Evolutionary conservation across 805 yeast genomes (phyloP).

Genomic region (Brettanomyces bruxellensis): DNA sequence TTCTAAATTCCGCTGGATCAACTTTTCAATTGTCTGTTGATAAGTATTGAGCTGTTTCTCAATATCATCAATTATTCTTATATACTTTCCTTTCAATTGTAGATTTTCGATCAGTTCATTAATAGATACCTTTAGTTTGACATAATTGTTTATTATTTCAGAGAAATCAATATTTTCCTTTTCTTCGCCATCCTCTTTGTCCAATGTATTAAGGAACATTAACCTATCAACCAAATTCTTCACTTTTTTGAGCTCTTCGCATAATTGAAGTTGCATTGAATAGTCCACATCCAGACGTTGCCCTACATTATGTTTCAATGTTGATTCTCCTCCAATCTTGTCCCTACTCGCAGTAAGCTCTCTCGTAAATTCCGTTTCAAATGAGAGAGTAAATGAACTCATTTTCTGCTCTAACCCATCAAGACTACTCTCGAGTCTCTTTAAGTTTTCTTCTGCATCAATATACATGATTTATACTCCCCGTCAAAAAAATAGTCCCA

Average conservation of each 20-base stretch:
- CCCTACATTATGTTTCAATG: background rate
- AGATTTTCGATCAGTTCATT: slow-evolving; percentile 5
- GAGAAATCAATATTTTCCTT: slow-evolving; percentile 9
- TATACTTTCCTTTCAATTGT: background rate
- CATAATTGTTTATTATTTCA: slow-evolving; percentile 6
- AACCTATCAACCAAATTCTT: slow-evolving; percentile 22
- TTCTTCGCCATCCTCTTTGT: slow-evolving; percentile 4
- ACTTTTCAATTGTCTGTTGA: slow-evolving; percentile 4
- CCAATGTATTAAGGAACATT: slow-evolving; percentile 5
- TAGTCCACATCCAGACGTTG: slow-evolving; percentile 12
- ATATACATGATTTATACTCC: too few species aligned
- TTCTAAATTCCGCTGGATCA: slow-evolving; percentile 5
- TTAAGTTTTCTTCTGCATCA: too few species aligned
- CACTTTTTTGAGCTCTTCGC: slow-evolving; percentile 24
- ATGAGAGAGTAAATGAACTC: too few species aligned
- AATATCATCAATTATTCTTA: slow-evolving; percentile 12
- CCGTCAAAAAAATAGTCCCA: too few species aligned
- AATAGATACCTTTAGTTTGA: slow-evolving; percentile 11
- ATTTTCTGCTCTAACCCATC: too few species aligned
- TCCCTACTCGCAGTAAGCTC: background rate
- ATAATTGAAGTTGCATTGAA: slow-evolving; percentile 19
- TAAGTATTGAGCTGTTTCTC: slow-evolving; percentile 5
- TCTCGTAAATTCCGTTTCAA: too few species aligned
- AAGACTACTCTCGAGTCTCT: too few species aligned
- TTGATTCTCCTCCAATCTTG: background rate